Evolutionary conservation across 2,329 filamentous ascomycete species (phyloP).

Genomic region (Bipolaris zeicola): DNA sequence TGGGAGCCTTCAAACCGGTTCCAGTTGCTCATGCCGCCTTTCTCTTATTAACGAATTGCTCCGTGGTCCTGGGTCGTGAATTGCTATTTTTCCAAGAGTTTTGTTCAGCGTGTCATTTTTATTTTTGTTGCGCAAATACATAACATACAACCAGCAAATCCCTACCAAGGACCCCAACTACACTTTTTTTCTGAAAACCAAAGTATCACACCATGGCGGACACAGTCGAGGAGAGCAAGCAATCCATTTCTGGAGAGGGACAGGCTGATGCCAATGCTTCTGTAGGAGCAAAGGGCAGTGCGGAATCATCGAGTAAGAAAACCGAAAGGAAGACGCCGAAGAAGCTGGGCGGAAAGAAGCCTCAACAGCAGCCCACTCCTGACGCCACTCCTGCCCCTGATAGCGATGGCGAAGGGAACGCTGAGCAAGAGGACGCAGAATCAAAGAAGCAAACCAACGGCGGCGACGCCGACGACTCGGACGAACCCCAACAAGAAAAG

Average conservation of each 20-base stretch:
- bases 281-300: conserved; percentile 44
- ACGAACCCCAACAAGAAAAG: conserved; percentile 55
- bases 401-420: conserved; percentile 52
- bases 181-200: conserved; percentile 12
- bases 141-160: conserved; percentile 22
- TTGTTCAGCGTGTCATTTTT: background rate
- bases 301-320: conserved; percentile 52
- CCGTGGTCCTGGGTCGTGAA: conserved; percentile 24
- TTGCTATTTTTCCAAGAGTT: conserved; percentile 12
- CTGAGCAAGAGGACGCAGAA: conserved; percentile 50
- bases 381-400: conserved; percentile 54
- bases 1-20: conserved; percentile 46
- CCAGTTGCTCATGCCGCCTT: conserved; percentile 31
- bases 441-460: conserved; percentile 40
- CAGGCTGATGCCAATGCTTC: conserved; percentile 46
- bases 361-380: conserved; percentile 54
- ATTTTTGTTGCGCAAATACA: background rate
- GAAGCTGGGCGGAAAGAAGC: conserved; percentile 56
- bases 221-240: conserved; percentile 47
- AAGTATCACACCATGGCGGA: conserved; percentile 44
- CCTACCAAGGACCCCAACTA: conserved; percentile 11
- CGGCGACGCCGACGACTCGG: conserved; percentile 48
- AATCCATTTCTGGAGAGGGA: conserved; percentile 45
- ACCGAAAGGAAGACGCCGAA: conserved; percentile 56
- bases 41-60: conserved; percentile 43